Evolutionary conservation across 352 stramenopile genomes (phyloP), one percentile per base, ranked within the genome.

Genomic region (Globisporangium sylvaticum): DNA sequence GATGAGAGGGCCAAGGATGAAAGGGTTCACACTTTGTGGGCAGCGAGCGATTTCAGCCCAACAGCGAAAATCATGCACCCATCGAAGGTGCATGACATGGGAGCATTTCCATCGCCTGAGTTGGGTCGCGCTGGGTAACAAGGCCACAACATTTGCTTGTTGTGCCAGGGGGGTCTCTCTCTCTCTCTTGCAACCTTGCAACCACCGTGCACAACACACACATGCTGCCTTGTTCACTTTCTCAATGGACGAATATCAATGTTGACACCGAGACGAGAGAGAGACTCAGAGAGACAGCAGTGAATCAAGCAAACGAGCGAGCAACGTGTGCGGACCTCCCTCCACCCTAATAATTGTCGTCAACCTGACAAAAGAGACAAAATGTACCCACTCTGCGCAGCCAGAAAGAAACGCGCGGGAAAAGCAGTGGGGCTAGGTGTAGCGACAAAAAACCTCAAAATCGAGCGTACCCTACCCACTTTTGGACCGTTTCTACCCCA

Each of bases 331-430:
- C 14, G 37, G 37, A 46, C 39, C 39, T 48, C 39, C 15, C 15
- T 48, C 39, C 39, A 48, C 39, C 15, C 39, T 48, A n/a, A 48
- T 22, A 22, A 9, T 10, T 20, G 15, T 22, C 15, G 8, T 55
- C n/a, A 29, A 29, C n/a, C 20, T 46, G 39, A 3, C 5, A 53
- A 53, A n/a, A 53, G 22, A 29, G 18, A 9, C 56, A 27, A 50
- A 18, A 46, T 52, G 56, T 50, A 62, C 56, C 56, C 56, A 62
- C 56, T 62, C 56, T 60, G 54, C 32, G 8, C n/a, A n/a, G n/a
- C 53, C 32, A n/a, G 9, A 15, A 9, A 58, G 8, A n/a, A 42
- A 59, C 14, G 3, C 12, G 29, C 14, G n/a, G n/a, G n/a, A n/a
- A n/a, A n/a, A 42, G 53, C 27, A 12, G 18, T n/a, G 14, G 53